Conservation (phyloP, 75 land plant genomes). For the Pinus albicaulis region DNA sequence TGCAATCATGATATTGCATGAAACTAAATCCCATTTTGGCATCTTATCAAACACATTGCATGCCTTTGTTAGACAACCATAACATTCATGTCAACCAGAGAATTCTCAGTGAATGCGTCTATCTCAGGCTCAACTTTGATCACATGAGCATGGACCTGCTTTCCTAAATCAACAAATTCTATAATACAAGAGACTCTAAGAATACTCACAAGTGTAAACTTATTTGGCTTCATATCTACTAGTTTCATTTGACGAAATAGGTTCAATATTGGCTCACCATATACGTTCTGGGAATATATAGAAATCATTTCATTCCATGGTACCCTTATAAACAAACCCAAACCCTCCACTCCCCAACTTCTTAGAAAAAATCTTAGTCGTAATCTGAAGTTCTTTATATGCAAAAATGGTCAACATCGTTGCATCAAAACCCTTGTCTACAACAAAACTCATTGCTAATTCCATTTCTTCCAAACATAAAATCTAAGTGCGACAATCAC, state of each 20-base stretch:
- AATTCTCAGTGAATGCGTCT: not conserved
- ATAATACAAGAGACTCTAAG: not conserved
- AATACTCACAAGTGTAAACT: not conserved
- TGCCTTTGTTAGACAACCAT: not conserved
- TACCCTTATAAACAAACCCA: too few relatives aligned
- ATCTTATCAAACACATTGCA: not conserved
- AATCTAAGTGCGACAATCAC: too few relatives aligned
- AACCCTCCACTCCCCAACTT: too few relatives aligned
- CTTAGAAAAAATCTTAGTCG: too few relatives aligned
- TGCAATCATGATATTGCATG: slow-evolving; percentile 8
- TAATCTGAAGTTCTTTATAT: too few relatives aligned
- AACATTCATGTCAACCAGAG: not conserved
- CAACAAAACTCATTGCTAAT: too few relatives aligned
- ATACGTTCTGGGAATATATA: not conserved
- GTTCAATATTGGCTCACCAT: not conserved
- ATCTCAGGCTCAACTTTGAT: not conserved
- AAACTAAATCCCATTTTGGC: not conserved
- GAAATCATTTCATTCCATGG: slow-evolving; percentile 9
- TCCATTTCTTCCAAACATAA: too few relatives aligned
- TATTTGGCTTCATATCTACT: not conserved
- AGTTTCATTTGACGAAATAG: not conserved
- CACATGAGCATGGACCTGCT: not conserved
- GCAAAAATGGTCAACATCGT: too few relatives aligned
- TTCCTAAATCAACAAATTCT: not conserved
- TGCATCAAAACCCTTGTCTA: too few relatives aligned